Conservation (phyloP, 2,329 filamentous ascomycete genomes). For the Cephalotrichum gorgonifer region DNA sequence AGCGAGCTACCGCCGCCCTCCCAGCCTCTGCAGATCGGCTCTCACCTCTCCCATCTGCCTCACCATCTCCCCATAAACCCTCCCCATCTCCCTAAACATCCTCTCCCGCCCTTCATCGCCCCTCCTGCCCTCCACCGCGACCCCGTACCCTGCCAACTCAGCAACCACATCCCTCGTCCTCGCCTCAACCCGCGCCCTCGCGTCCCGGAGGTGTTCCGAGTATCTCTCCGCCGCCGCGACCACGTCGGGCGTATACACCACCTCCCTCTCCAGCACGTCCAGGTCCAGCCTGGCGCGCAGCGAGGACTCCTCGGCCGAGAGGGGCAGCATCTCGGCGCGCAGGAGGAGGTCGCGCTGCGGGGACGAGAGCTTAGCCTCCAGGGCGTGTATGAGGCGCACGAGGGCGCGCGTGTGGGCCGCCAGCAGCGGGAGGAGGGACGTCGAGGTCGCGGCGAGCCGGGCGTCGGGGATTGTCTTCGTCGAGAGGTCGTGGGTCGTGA, state of each 20-base stretch:
- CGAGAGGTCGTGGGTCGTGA: slow-evolving; percentile 17
- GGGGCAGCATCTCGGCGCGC: slow-evolving; percentile 32
- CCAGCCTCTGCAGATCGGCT: slow-evolving; percentile 31
- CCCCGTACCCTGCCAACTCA: slow-evolving; percentile 40
- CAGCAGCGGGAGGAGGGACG: slow-evolving; percentile 20
- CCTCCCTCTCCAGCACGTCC: slow-evolving; percentile 21
- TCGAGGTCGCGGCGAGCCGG: slow-evolving; percentile 20
- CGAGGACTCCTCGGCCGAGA: slow-evolving; percentile 31
- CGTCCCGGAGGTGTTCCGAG: slow-evolving; percentile 36
- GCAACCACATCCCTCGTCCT: slow-evolving; percentile 26
- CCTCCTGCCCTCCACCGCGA: slow-evolving; percentile 19
- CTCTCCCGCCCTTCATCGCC: slow-evolving; percentile 31
- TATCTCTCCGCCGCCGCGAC: slow-evolving; percentile 34
- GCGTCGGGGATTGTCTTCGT: slow-evolving; percentile 21
- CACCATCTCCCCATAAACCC: slow-evolving; percentile 38
- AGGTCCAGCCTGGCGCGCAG: slow-evolving; percentile 24
- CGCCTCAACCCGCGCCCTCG: slow-evolving; percentile 33
- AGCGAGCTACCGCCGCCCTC: slow-evolving; percentile 11
- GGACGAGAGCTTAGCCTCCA: slow-evolving; percentile 45
- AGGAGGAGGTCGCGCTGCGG: slow-evolving; percentile 40
- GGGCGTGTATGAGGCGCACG: slow-evolving; percentile 31
- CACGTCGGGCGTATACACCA: slow-evolving; percentile 34
- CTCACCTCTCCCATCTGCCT: slow-evolving; percentile 37
- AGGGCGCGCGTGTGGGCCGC: slow-evolving; percentile 26
- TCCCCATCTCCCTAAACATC: slow-evolving; percentile 42